Conservation (phyloP, 306 rosid species). For the Cucurbita ficifolia region DNA sequence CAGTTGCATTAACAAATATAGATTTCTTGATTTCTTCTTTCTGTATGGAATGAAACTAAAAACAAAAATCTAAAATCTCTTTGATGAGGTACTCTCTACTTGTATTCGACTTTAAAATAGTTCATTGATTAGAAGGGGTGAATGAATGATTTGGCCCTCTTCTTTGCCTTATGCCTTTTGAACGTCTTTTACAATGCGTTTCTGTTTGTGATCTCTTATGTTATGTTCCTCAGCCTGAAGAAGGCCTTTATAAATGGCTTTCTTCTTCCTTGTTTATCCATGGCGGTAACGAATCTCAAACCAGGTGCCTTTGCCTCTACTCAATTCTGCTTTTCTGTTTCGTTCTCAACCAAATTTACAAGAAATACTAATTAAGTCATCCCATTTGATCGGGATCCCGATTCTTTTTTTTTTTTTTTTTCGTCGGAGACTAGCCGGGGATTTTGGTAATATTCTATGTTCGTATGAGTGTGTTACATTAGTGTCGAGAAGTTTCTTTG, state of each 20-base stretch:
- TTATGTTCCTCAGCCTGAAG: not conserved
- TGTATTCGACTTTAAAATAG: not conserved
- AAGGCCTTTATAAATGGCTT: not conserved
- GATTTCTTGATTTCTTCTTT: not conserved
- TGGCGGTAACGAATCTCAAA: not conserved
- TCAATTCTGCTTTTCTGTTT: not conserved
- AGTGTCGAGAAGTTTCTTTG: too few species aligned
- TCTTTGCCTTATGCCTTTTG: not conserved
- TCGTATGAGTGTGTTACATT: too few species aligned
- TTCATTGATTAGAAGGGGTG: not conserved
- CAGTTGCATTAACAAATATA: conserved; percentile 9
- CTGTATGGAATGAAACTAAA: conserved; percentile 5
- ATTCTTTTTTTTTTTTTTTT: too few species aligned
- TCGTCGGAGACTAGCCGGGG: too few species aligned
- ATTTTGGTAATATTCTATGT: too few species aligned
- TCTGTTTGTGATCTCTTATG: not conserved
- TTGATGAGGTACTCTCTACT: not conserved
- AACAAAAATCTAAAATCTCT: not conserved
- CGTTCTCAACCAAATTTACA: too few species aligned
- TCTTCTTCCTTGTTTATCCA: not conserved
- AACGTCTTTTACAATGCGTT: not conserved
- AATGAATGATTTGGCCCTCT: not conserved
- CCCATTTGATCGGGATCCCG: too few species aligned
- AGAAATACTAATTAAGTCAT: too few species aligned
- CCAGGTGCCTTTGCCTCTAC: not conserved